phyloP scores from a whole-genome alignment of 768 basidiomycete species.

The Clavulina sp. region DNA sequence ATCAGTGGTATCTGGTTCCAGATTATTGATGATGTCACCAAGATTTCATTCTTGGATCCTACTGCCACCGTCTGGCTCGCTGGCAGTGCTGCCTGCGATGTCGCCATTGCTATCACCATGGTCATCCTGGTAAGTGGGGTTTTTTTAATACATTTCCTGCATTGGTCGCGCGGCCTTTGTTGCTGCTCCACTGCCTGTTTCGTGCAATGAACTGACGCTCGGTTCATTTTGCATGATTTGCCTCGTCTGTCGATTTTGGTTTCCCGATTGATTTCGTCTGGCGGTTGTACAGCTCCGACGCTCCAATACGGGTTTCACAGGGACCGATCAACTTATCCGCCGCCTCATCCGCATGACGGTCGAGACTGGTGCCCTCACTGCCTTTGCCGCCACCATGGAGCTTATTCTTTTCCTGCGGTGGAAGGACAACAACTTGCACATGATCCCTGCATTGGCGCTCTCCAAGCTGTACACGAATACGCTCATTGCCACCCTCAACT shows the following conservation, averaged over 20 bases:
- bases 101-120: conserved; percentile 7
- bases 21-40: conserved; percentile 9
- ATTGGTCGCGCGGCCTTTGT: neutral
- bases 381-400: conserved; percentile 7
- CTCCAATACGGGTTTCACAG: neutral
- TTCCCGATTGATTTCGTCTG: too few species aligned
- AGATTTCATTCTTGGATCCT: conserved; percentile 4
- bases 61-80: conserved; percentile 9
- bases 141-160: neutral
- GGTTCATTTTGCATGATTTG: too few species aligned
- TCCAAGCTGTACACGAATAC: conserved; percentile 10
- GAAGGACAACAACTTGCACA: conserved; percentile 4
- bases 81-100: conserved; percentile 6
- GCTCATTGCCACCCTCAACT: conserved; percentile 8
- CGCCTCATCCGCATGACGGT: conserved; percentile 9
- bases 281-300: neutral
- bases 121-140: neutral
- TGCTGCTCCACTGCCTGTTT: too few species aligned
- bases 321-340: conserved; percentile 7
- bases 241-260: too few species aligned
- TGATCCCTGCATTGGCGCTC: conserved; percentile 9
- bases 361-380: conserved; percentile 8
- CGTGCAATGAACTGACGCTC: too few species aligned
- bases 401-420: conserved; percentile 6
- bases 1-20: conserved; percentile 9